Percentiles rank a stretch among this genome's conserved stretches.
These are phyloP conservation scores for Cytospora schulzeri DNA, from an alignment of 2,329 filamentous ascomycete genomes.

Conservation along the genomic window DNA sequence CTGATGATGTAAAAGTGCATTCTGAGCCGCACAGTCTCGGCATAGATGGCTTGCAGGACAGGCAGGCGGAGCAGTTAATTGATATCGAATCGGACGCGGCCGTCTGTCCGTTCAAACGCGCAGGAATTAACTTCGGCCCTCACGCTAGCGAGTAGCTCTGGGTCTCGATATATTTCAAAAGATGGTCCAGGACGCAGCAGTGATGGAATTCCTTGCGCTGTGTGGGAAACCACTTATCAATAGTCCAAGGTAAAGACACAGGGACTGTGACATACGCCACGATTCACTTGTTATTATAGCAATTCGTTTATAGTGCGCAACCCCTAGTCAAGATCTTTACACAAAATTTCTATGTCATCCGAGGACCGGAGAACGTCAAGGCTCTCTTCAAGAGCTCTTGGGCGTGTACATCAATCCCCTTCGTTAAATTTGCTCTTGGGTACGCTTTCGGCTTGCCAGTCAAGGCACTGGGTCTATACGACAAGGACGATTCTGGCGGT, in stretches of 20 bases:
- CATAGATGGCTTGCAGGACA: conserved; percentile 34
- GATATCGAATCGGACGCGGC: conserved; percentile 3
- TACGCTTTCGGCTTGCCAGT: conserved; percentile 34
- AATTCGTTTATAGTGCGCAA: too few species aligned
- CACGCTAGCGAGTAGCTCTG: conserved; percentile 31
- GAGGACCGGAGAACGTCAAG: conserved; percentile 32
- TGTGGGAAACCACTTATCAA: conserved; percentile 22
- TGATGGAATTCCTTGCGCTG: conserved; percentile 32
- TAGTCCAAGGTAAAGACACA: neutral
- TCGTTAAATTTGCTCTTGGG: conserved; percentile 36
- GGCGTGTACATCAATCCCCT: conserved; percentile 33
- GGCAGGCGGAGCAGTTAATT: conserved; percentile 31
- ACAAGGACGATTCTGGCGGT: conserved; percentile 35
- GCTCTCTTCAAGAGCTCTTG: conserved; percentile 33
- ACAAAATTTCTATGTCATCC: conserved; percentile 32
- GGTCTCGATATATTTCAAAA: conserved; percentile 33
- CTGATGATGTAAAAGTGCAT: conserved; percentile 37
- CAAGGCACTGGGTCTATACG: conserved; percentile 32
- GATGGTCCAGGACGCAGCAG: conserved; percentile 32
- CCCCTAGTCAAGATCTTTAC: conserved; percentile 32
- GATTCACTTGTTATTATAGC: conserved; percentile 32
- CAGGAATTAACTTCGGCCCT: conserved; percentile 31
- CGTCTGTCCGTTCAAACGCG: conserved; percentile 12
- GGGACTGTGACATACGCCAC: conserved; percentile 31
- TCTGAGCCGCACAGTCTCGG: conserved; percentile 35